A percentile compares a stretch with the other conserved stretches of the same genome.
Evolutionary conservation across 108 stramenopile species (phyloP).

Genomic region (Schizochytrium sp.): DNA sequence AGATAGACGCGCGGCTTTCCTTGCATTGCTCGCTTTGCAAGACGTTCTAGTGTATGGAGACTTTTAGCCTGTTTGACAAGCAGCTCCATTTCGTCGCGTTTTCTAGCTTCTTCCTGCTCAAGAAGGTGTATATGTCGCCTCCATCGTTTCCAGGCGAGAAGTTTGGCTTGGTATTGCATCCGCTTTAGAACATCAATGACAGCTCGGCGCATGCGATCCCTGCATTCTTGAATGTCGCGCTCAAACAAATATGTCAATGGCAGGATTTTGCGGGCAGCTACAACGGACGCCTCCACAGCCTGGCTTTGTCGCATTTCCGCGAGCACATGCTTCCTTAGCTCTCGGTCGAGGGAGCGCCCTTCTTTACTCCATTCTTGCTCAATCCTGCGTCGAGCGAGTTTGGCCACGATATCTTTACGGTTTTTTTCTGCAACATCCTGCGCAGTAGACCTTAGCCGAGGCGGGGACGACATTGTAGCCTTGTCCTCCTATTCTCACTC

Average conservation of each 20-base stretch:
- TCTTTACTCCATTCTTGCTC: not conserved
- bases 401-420: too few species aligned
- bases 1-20: not conserved
- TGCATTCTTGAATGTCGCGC: constrained; percentile 35
- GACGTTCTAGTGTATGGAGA: not conserved
- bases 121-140: constrained; percentile 20
- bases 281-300: not conserved
- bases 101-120: not conserved
- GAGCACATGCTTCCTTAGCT: constrained; percentile 42
- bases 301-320: constrained; percentile 40
- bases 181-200: constrained; percentile 50
- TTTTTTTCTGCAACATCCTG: too few species aligned
- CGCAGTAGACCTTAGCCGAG: too few species aligned
- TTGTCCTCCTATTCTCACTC: too few species aligned
- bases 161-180: constrained; percentile 23
- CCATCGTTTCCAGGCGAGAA: not conserved
- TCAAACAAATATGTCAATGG: constrained; percentile 1
- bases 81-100: not conserved
- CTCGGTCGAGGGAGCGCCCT: not conserved
- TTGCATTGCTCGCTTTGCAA: constrained; percentile 20
- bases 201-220: constrained; percentile 54
- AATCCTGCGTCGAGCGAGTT: too few species aligned
- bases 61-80: constrained; percentile 32
- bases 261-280: constrained; percentile 33
- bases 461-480: too few species aligned